phyloP scores from a whole-genome alignment of 2,329 filamentous ascomycete genomes.

The Penicillium sp. region DNA sequence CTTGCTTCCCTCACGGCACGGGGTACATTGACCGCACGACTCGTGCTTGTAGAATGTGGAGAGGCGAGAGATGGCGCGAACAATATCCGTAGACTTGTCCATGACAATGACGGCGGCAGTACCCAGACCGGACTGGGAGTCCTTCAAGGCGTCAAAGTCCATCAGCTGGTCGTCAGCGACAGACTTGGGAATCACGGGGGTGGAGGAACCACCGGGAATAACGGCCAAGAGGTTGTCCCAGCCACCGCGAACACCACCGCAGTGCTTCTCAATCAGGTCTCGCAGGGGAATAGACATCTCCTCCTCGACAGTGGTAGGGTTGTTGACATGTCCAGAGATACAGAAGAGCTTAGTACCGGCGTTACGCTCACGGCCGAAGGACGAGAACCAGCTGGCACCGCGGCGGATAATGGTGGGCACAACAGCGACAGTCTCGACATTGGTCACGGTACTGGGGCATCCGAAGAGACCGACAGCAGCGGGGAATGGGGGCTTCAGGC shows the following conservation, averaged over 20 bases:
- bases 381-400: slow-evolving; percentile 86
- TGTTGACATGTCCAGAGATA: slow-evolving; percentile 98
- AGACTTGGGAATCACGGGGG: slow-evolving; percentile 83
- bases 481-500: slow-evolving; percentile 97
- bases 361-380: slow-evolving; percentile 93
- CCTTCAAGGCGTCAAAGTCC: slow-evolving; percentile 98
- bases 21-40: slow-evolving; percentile 96
- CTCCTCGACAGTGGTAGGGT: slow-evolving; percentile 95
- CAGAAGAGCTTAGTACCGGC: slow-evolving; percentile 96
- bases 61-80: slow-evolving; percentile 86
- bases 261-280: slow-evolving; percentile 97
- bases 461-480: slow-evolving; percentile 96
- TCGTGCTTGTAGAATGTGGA: slow-evolving; percentile 98
- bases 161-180: slow-evolving; percentile 94
- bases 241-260: slow-evolving; percentile 88
- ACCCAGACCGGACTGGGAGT: slow-evolving; percentile 92
- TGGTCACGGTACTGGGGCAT: slow-evolving; percentile 95
- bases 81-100: slow-evolving; percentile 96
- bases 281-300: slow-evolving; percentile 97
- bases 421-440: slow-evolving; percentile 94
- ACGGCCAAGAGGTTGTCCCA: slow-evolving; percentile 97
- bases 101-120: slow-evolving; percentile 98
- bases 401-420: slow-evolving; percentile 92
- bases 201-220: slow-evolving; percentile 95
- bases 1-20: slow-evolving; percentile 97